phyloP scores from a whole-genome alignment of 176 grass and related monocot genomes.

The Oryza brachyantha region DNA sequence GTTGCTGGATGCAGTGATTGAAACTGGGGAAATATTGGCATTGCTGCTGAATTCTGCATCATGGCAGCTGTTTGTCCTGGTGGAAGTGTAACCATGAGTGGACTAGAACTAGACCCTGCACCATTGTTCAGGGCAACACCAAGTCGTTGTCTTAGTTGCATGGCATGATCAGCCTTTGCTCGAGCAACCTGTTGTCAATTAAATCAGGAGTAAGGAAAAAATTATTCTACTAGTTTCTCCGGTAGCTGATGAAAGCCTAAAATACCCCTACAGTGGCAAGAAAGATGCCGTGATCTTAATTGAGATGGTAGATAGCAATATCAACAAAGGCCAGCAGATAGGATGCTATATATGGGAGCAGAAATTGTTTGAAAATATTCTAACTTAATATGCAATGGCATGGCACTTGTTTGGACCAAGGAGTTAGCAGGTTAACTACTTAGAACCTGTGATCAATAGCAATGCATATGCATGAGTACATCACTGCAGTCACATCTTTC shows the following conservation, averaged over 20 bases:
- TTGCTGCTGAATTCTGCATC: conserved; percentile 30
- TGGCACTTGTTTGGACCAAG: neutral
- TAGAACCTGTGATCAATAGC: neutral
- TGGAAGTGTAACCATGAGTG: conserved; percentile 31
- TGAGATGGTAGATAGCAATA: conserved; percentile 1
- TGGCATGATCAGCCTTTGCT: conserved; percentile 29
- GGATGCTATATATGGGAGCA: neutral
- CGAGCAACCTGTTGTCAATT: conserved; percentile 49
- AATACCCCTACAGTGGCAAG: neutral
- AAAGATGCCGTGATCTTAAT: neutral
- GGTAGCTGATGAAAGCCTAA: conserved; percentile 4
- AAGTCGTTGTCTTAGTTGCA: conserved; percentile 42
- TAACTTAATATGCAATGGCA: neutral
- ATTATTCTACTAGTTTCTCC: neutral
- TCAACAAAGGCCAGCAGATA: neutral
- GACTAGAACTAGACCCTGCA: conserved; percentile 24
- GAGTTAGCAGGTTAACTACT: conserved; percentile 6
- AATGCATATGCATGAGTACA: neutral
- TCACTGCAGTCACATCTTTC: neutral
- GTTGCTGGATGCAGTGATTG: conserved; percentile 43
- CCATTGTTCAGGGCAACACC: conserved; percentile 6
- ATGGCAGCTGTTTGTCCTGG: conserved; percentile 36
- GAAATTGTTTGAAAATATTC: neutral
- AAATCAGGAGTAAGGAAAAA: conserved; percentile 9
- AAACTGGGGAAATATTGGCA: conserved; percentile 30